Percentiles rank a stretch among this genome's conserved stretches.
phyloP scores from a whole-genome alignment of 305 asterid species.

The Ruellia speciosa region DNA sequence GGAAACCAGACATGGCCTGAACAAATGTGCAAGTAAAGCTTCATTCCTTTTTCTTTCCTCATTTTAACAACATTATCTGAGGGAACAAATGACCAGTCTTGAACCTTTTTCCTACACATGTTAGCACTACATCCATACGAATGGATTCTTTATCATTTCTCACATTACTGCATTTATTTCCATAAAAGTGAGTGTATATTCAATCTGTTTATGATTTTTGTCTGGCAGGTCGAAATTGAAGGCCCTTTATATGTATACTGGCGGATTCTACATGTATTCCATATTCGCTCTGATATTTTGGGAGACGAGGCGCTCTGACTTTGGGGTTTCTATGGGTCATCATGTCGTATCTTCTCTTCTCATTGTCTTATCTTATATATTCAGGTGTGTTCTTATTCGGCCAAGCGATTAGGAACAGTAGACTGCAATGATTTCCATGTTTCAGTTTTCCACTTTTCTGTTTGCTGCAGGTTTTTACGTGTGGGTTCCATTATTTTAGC shows the following conservation, averaged over 20 bases:
- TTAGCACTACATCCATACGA: too few species aligned
- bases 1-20: conserved; percentile 84
- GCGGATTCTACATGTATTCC: conserved; percentile 92
- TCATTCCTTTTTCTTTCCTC: neutral
- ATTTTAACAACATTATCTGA: neutral
- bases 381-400: conserved; percentile 46
- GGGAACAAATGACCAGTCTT: conserved; percentile 6
- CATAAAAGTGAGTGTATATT: too few species aligned
- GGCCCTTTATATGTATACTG: conserved; percentile 73
- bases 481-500: conserved; percentile 82
- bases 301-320: conserved; percentile 98
- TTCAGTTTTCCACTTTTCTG: neutral
- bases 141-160: too few species aligned
- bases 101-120: conserved; percentile 7
- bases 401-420: neutral
- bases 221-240: conserved; percentile 75
- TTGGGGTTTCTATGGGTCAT: conserved; percentile 95
- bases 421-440: too few species aligned
- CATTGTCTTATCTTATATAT: conserved; percentile 64
- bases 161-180: too few species aligned
- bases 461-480: conserved; percentile 64
- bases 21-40: conserved; percentile 64
- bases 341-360: conserved; percentile 86
- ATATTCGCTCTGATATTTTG: conserved; percentile 90
- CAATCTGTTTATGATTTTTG: neutral